phyloP scores from a whole-genome alignment of 257 asterid genomes.

The Anisodus acutangulus region DNA sequence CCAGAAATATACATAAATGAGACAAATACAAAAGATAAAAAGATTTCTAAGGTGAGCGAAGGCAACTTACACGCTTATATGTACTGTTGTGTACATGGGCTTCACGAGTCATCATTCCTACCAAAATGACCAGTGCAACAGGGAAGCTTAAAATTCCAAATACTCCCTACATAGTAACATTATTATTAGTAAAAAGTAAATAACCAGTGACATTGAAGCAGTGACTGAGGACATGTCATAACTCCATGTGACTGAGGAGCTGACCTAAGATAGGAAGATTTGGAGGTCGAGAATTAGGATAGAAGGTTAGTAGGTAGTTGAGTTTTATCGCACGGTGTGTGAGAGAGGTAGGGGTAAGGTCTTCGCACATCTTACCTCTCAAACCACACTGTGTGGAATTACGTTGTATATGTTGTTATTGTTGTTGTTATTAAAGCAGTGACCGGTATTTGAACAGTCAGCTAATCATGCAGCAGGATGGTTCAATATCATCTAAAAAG shows the following conservation, averaged over 20 bases:
- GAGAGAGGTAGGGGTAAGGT: too few relatives aligned
- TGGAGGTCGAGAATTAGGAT: too few relatives aligned
- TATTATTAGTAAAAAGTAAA: not conserved
- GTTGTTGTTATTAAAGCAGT: not conserved
- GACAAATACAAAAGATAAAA: not conserved
- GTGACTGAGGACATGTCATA: not conserved
- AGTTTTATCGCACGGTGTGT: too few relatives aligned
- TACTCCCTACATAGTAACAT: constrained; percentile 48
- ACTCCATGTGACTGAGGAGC: too few relatives aligned
- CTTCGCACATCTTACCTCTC: too few relatives aligned
- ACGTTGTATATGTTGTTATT: too few relatives aligned
- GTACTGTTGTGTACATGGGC: constrained; percentile 34
- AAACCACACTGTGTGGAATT: too few relatives aligned
- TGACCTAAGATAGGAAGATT: too few relatives aligned
- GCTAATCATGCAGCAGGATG: not conserved
- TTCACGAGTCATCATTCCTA: constrained; percentile 59
- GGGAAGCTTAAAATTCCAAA: constrained; percentile 69
- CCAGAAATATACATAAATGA: constrained; percentile 1
- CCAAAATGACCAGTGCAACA: constrained; percentile 56
- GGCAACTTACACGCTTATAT: constrained; percentile 24
- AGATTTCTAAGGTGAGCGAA: not conserved
- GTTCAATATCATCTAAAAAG: constrained; percentile 20
- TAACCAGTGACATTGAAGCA: not conserved
- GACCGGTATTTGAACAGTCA: not conserved
- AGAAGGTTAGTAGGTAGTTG: too few relatives aligned